Evolutionary conservation across 1,284 basidiomycete genomes (phyloP).

Genomic region (Trichosporon sp.): DNA sequence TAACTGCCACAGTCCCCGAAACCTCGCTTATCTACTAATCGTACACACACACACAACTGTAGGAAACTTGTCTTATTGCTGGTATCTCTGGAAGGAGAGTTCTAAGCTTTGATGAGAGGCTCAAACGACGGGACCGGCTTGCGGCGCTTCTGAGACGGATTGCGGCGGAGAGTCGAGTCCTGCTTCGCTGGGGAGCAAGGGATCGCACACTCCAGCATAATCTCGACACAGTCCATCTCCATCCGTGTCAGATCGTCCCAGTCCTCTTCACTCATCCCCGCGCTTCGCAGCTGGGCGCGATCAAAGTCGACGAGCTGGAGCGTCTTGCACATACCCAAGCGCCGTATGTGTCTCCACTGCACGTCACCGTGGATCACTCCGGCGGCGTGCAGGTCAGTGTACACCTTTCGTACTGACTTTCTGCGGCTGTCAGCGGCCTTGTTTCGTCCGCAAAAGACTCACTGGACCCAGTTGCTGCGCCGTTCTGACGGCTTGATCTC

Average conservation of each 20-base stretch:
- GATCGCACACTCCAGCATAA: neutral
- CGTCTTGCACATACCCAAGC: neutral
- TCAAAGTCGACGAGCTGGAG: constrained; percentile 10
- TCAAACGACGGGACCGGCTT: neutral
- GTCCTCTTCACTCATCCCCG: neutral
- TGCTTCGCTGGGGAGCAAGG: neutral
- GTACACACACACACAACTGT: neutral
- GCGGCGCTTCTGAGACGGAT: neutral
- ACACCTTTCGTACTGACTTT: constrained; percentile 2
- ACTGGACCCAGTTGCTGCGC: neutral
- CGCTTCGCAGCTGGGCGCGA: neutral
- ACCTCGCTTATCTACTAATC: neutral
- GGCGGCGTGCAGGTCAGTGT: constrained; percentile 5
- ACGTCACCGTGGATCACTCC: constrained; percentile 13
- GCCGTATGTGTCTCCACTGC: constrained; percentile 12
- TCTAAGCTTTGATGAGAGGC: neutral
- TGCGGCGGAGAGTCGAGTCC: neutral
- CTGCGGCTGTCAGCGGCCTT: neutral
- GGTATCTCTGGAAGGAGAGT: neutral
- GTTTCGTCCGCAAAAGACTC: neutral
- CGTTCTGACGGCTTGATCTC: neutral
- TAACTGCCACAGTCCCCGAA: neutral
- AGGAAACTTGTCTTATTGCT: neutral
- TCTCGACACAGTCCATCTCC: neutral
- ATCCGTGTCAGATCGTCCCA: neutral